phyloP scores from a whole-genome alignment of 1,139 yeast species.

The Saccharomyces hybrid region DNA sequence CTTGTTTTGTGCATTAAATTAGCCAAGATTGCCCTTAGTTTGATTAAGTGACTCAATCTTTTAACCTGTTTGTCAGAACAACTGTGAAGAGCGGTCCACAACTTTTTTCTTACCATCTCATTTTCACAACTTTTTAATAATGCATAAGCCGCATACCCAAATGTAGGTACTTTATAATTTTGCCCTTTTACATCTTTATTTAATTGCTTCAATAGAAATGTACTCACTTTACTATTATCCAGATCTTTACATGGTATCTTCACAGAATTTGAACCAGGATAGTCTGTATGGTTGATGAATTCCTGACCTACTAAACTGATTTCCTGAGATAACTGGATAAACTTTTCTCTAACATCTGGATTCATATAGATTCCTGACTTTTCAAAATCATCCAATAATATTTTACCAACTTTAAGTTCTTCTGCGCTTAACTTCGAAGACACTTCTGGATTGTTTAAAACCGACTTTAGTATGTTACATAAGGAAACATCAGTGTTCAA shows the following conservation, averaged over 20 bases:
- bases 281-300: constrained; percentile 40
- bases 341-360: constrained; percentile 54
- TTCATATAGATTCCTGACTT: constrained; percentile 83
- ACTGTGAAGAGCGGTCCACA: constrained; percentile 71
- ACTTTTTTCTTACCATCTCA: constrained; percentile 50
- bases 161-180: constrained; percentile 51
- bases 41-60: constrained; percentile 50
- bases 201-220: constrained; percentile 23
- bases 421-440: constrained; percentile 45
- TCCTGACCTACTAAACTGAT: constrained; percentile 79
- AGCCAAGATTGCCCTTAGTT: constrained; percentile 65
- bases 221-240: constrained; percentile 19
- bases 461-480: constrained; percentile 49
- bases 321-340: constrained; percentile 71
- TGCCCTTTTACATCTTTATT: constrained; percentile 27
- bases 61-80: constrained; percentile 49
- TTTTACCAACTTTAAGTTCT: constrained; percentile 74
- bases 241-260: constrained; percentile 15
- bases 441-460: constrained; percentile 41
- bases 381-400: constrained; percentile 76
- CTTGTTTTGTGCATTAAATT: constrained; percentile 62
- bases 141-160: constrained; percentile 60
- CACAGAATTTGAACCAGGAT: constrained; percentile 14
- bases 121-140: constrained; percentile 54
- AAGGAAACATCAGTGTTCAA: constrained; percentile 78